Evolutionary conservation across 1,284 basidiomycete species (phyloP), one percentile per base, ranked within the genome.

Genomic region (Gymnopus androsaceus): DNA sequence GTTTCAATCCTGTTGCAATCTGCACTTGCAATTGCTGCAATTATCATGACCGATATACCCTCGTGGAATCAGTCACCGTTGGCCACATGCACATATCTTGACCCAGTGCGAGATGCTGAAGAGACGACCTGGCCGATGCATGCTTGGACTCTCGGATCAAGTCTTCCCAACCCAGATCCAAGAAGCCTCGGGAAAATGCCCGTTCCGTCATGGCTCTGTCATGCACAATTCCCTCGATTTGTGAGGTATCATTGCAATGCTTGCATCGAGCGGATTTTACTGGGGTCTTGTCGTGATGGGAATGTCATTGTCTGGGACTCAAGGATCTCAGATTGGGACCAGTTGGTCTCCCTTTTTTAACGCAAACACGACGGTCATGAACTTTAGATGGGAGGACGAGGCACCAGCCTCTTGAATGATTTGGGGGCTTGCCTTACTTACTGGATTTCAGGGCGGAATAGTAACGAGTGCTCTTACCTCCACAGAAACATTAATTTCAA

Each of bases 371-470:
- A 51, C 30, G 5, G 28, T 38, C 17, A 45, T 59, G 41, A 25
- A 46, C 33, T 47, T 59, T 21, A 23, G 37, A 23, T 59, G 49
- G 54, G 17, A 55, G 6, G 57, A 48, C 5, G 54, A 51, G 19
- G 57, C 54, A 17, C 54, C 57, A 17, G 41, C 44, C 7, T 23
- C 33, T 12, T 48, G 48, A 7, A 25, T 59, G 11, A 14, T 56
- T 7, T 59, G 57, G 54, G 54, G 54, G 11, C 25, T 56, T 17
- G 57, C 54, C 3, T 47, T 59, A 25, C 30, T 56, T 17, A 34
- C 41, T n/a, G 57, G 57, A 19, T 59, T 56, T 28, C 54, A 56
- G 25, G 57, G 57, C 21, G 57, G 48, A 3, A 47, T 59, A 19
- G 27, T 61, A 11, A 61, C 59, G 12, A 55, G 52, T 4, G 36